These are phyloP conservation scores for Cyclaneusma minus DNA, from an alignment of 2,329 filamentous ascomycete genomes.

Conservation along the genomic window DNA sequence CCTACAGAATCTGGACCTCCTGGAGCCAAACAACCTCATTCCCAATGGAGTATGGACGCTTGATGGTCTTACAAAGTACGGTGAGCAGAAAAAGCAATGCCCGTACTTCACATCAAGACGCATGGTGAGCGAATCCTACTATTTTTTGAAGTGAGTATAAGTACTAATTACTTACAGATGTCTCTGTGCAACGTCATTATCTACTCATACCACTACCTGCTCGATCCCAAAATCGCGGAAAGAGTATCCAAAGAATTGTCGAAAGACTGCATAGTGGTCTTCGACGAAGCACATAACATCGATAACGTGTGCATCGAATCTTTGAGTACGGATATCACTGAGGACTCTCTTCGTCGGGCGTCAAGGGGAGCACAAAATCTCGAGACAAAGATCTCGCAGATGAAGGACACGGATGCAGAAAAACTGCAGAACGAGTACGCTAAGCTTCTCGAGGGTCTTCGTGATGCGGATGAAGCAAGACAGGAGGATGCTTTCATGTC, in stretches of 20 bases:
- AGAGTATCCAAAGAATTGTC: constrained; percentile 88
- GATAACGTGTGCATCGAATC: constrained; percentile 99
- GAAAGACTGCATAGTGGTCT: constrained; percentile 96
- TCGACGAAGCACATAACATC: constrained; percentile 98
- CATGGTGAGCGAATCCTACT: constrained; percentile 49
- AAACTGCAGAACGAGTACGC: constrained; percentile 92
- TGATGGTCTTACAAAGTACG: constrained; percentile 75
- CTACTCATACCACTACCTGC: constrained; percentile 95
- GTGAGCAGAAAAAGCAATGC: constrained; percentile 91
- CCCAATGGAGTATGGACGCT: constrained; percentile 94
- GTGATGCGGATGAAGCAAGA: constrained; percentile 75
- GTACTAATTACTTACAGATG: constrained; percentile 43
- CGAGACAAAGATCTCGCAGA: constrained; percentile 79
- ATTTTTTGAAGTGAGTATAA: not conserved
- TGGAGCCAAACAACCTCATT: constrained; percentile 89
- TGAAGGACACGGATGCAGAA: constrained; percentile 89
- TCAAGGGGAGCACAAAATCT: constrained; percentile 82
- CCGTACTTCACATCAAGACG: constrained; percentile 91
- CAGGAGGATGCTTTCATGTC: constrained; percentile 96
- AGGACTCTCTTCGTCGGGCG: constrained; percentile 84
- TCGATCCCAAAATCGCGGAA: constrained; percentile 96
- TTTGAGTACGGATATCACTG: constrained; percentile 88
- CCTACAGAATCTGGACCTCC: constrained; percentile 67
- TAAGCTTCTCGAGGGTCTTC: constrained; percentile 82
- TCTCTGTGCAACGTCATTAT: constrained; percentile 99